Evolutionary conservation across 2,329 filamentous ascomycete species (phyloP), one percentile per base, ranked within the genome.

Genomic region (Arthrobotrys iridis): DNA sequence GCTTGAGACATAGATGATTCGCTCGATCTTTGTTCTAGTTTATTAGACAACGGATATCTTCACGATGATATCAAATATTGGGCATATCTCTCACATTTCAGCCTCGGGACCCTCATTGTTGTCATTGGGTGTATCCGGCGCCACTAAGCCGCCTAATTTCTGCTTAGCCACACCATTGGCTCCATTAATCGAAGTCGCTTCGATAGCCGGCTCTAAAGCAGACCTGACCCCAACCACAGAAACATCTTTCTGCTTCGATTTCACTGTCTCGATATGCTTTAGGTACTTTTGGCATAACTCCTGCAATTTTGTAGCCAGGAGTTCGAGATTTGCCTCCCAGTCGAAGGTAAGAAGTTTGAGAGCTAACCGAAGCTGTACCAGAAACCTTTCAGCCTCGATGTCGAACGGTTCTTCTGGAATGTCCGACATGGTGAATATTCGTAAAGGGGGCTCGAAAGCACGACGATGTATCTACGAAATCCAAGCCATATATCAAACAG

Each of bases 301-400:
- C 43, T 57, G 45, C 3, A 74, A 48, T n/a, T 74, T 74, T 43
- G 26, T 37, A 2, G 70, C 70, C n/a, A 74, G 41, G 10, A 74
- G 35, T 22, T 74, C 70, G 2, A 74, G 43, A 26, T 74, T 74
- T 11, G 62, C 70, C 20, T 74, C 70, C 70, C 70, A 74, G 37
- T 74, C 70, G 26, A 62, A 66, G 6, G 20, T 62, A 6, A 74
- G 70, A 5, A 74, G 45, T 26, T 74, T 74, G n/a, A 74, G 62
- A 2, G 60, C 62, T 11, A 74, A 55, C 10, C 55, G 60, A 46
- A 74, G 70, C 37, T 74, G 70, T 15, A 60, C 55, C 2, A 65
- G 52, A 46, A 74, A 74, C 37, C 28, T 66, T 37, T 74, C 70
- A 37, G 59, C 70, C 26, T 74, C 70, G 18, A 68, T 68, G n/a